Conservation (phyloP, 768 basidiomycete species). For the Collybiopsis confluens region DNA sequence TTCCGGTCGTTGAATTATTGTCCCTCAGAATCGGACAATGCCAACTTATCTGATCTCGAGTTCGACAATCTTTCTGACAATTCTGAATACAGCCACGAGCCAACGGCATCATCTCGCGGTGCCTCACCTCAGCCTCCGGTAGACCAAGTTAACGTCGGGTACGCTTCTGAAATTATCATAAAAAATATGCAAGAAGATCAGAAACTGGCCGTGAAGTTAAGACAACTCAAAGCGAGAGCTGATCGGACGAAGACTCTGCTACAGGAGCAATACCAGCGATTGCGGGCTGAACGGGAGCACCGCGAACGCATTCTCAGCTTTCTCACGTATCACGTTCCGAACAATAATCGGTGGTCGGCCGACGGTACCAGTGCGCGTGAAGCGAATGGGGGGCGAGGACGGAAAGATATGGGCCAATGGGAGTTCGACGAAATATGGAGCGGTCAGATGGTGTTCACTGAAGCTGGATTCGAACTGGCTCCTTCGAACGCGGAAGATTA, state of each 20-base stretch:
- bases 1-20: too few species aligned
- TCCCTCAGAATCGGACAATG: too few species aligned
- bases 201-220: neutral
- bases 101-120: neutral
- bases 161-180: neutral
- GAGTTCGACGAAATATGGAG: slow-evolving; percentile 2
- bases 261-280: neutral
- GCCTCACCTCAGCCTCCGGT: neutral
- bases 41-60: neutral
- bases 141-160: neutral
- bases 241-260: neutral
- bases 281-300: slow-evolving; percentile 1
- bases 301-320: slow-evolving; percentile 3
- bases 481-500: slow-evolving; percentile 1
- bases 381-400: neutral
- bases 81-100: neutral
- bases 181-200: neutral
- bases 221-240: neutral
- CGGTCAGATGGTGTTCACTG: neutral
- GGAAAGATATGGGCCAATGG: slow-evolving; percentile 8
- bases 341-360: slow-evolving; percentile 4
- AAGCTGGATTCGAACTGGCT: neutral
- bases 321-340: neutral
- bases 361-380: neutral
- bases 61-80: neutral